Evolutionary conservation across 1,284 basidiomycete species (phyloP), one percentile per base, ranked within the genome.

Genomic region (Apiotrichum brassicae): DNA sequence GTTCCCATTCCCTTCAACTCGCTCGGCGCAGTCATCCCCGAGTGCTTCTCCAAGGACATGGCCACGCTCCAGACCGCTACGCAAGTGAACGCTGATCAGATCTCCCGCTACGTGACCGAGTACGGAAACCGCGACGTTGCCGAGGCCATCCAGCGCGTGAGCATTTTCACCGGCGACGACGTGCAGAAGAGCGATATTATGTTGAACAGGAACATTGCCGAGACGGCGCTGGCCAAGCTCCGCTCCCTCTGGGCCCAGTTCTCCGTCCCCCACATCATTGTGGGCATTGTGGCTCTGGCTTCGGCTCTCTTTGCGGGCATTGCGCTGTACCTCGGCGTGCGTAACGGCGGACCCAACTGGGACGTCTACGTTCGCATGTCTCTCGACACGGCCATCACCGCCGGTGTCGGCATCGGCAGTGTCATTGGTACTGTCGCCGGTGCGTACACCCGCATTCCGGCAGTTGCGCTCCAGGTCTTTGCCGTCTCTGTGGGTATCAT

Each of bases 1-100:
- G 74, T 95, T 3, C 90, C 92, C 0, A 86, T 98, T 42, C 95
- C 95, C 0, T 97, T 86, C 76, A 97, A 94, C 73, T 97, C 90
- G 61, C 83, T 98, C 14, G 95, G 95, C 0, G 81, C 79, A 2
- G 75, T 95, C 50, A 88, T 98, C 22, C 94, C 94, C 0, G 93
- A 98, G 65, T 74, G 92, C 16, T 97, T 98, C 69, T 57, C 56
- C 5, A 53, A 58, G 9, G 69, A 71, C 37, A 50, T 67, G 14
- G 51, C 58, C 8, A 69, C 63, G 64, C 79, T 82, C 58, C 78
- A 76, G 19, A 75, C 75, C 2, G 91, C 91, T 0, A 78, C 90
- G 3, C 71, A 81, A 46, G 73, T 86, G 49, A 94, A 94, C 59
- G 79, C 82, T 0, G 76, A 76, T 14, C 94, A 97, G 71, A 81